A percentile compares a stretch with the other conserved stretches of the same genome.
These are phyloP conservation scores for Diplodia sapinea DNA, from an alignment of 2,329 filamentous ascomycete species.

Conservation along the genomic window DNA sequence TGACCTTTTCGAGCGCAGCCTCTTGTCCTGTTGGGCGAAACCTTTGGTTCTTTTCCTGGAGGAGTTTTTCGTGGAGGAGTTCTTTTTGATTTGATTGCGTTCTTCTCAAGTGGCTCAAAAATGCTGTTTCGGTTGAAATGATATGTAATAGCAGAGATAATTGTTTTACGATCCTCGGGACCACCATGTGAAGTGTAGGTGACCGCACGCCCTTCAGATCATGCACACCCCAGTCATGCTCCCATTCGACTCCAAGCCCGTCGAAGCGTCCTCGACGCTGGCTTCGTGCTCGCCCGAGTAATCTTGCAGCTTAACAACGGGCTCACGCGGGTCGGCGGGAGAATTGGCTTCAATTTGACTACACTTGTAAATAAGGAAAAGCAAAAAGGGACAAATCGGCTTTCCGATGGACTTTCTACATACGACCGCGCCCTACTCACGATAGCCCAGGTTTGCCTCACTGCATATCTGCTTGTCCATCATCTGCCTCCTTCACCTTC, in stretches of 20 bases:
- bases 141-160: not conserved
- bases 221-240: too few relatives aligned
- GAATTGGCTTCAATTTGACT: not conserved
- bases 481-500: not conserved
- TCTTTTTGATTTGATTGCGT: not conserved
- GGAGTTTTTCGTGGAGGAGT: not conserved
- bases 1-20: not conserved
- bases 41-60: not conserved
- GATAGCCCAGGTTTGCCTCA: not conserved
- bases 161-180: not conserved
- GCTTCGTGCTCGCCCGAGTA: too few relatives aligned
- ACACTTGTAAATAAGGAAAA: not conserved
- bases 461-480: not conserved
- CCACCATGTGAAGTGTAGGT: too few relatives aligned
- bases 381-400: not conserved
- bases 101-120: constrained; percentile 3
- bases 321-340: too few relatives aligned
- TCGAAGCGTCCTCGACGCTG: too few relatives aligned
- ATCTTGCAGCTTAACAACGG: too few relatives aligned
- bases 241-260: too few relatives aligned
- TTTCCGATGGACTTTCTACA: not conserved
- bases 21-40: not conserved
- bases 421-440: not conserved
- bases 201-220: too few relatives aligned
- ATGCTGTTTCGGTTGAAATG: not conserved